Evolutionary conservation across 2,329 filamentous ascomycete species (phyloP).

Genomic region (Tolypocladium ovalisporum): DNA sequence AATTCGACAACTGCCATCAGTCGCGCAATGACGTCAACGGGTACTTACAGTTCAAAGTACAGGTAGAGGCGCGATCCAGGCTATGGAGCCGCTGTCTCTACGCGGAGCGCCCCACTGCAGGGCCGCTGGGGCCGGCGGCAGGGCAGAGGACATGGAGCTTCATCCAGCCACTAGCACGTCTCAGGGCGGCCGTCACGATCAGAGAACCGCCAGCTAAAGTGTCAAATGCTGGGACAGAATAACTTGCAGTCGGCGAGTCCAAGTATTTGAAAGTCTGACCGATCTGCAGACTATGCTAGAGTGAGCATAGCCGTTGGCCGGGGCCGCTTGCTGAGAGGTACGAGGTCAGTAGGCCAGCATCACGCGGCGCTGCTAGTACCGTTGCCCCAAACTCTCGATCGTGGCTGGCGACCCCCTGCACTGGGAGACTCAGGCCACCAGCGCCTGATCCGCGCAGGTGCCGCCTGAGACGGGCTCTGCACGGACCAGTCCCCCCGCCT

Average conservation of each 20-base stretch:
- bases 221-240: background rate
- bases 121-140: background rate
- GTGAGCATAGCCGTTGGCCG: too few relatives aligned
- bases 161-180: background rate
- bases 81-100: background rate
- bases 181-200: background rate
- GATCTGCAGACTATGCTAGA: too few relatives aligned
- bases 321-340: background rate
- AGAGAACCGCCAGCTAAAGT: background rate
- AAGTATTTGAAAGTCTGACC: too few relatives aligned
- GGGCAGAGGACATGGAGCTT: background rate
- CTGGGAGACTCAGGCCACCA: background rate
- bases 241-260: background rate
- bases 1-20: background rate
- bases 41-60: background rate
- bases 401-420: background rate
- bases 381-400: background rate
- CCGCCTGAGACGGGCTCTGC: background rate
- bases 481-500: background rate
- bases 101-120: background rate
- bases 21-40: background rate
- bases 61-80: background rate
- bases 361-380: background rate
- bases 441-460: background rate
- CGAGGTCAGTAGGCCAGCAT: background rate